These are phyloP conservation scores for Geranium brycei DNA, from an alignment of 345 rosid species.

Conservation along the genomic window DNA sequence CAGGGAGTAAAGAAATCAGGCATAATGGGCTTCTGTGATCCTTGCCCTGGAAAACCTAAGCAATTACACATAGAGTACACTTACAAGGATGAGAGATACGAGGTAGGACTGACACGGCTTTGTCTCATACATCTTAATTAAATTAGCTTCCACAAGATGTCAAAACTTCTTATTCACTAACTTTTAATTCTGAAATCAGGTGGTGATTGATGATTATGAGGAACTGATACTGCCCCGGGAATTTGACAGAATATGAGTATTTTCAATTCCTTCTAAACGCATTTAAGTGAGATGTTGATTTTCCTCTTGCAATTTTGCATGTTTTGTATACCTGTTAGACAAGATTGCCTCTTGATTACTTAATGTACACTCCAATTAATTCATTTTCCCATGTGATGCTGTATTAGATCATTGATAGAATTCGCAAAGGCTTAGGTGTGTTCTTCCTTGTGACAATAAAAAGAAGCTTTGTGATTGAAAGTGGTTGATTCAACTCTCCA, in stretches of 20 bases:
- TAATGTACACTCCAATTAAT: neutral
- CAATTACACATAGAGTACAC: conserved; percentile 61
- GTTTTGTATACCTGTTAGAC: conserved; percentile 7
- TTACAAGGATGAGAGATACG: conserved; percentile 27
- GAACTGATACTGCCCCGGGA: conserved; percentile 60
- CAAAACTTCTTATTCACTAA: neutral
- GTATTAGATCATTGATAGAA: neutral
- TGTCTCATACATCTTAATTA: neutral
- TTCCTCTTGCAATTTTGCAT: conserved; percentile 29
- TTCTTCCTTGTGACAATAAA: neutral
- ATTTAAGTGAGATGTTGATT: neutral
- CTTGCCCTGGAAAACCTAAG: conserved; percentile 80
- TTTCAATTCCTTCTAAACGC: neutral
- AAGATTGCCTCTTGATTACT: neutral
- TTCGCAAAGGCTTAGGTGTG: neutral
- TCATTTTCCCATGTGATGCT: neutral
- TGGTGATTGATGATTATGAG: conserved; percentile 49
- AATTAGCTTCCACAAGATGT: neutral
- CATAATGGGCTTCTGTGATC: conserved; percentile 95
- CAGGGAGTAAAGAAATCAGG: conserved; percentile 86
- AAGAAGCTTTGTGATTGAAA: too few species aligned
- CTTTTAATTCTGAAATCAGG: conserved; percentile 23
- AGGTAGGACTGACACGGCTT: conserved; percentile 22
- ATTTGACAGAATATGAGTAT: conserved; percentile 29
- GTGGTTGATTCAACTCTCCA: too few species aligned